Evolutionary conservation across 1,139 yeast genomes (phyloP), one percentile per base, ranked within the genome.

Genomic region (Taiozyma onychis): DNA sequence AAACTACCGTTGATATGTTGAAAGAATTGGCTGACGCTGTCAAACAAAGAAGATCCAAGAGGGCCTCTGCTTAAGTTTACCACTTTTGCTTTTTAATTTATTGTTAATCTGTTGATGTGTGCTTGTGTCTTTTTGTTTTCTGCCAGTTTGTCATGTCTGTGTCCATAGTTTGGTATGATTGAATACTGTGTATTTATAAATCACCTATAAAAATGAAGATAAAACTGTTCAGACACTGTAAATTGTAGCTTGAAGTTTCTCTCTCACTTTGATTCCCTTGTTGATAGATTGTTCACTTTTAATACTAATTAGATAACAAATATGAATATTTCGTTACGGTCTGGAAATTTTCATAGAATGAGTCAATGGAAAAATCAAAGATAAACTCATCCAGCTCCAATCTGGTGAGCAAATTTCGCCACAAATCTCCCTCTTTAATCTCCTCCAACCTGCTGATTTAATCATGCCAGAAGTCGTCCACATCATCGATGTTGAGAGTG

Each of bases 401-500:
- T 1, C 26, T 7, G n/a, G n/a, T n/a, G n/a, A n/a, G 5, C 13
- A 27, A n/a, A 18, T n/a, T 32, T n/a, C 9, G 6, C 6, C 35
- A 32, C 16, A 14, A n/a, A 14, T 8, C 1, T 32, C 18, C 8
- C 18, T 14, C 8, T 10, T 32, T n/a, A n/a, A 11, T 27, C 30
- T 14, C 4, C 6, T 6, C 14, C 26, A 24, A 2, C 16, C 8
- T 2, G 18, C 18, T 2, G 18, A 32, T n/a, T 18, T 5, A 39
- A 34, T 9, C 21, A 59, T 61, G 64, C 30, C 59, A 22, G 61
- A 61, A 48, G 48, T 68, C 5, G 93, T 89, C 22, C 83, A 88
- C 67, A 82, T 93, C 45, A 85, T 93, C 49, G 98, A 95, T 64
- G 95, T 91, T n/a, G 90, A 89, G 65, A 88, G 96, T 66, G 99